Conservation (phyloP, 108 stramenopile species). For the Conticribra weissflogii region DNA sequence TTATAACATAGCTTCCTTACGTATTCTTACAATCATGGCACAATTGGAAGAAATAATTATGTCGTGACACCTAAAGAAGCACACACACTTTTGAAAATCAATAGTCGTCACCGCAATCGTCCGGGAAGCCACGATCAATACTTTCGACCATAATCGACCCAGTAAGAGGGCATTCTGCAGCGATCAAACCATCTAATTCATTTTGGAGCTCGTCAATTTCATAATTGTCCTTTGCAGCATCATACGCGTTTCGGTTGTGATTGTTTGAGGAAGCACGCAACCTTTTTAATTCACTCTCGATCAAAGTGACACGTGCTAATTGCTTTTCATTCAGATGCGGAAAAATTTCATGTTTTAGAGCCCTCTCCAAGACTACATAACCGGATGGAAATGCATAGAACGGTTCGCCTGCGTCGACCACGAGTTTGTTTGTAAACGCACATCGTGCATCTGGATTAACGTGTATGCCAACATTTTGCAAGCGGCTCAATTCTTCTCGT, state of each 20-base stretch:
- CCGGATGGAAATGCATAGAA: conserved; percentile 92
- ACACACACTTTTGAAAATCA: background rate
- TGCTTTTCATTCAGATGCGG: conserved; percentile 78
- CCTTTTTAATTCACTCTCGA: conserved; percentile 58
- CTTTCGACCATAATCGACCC: conserved; percentile 82
- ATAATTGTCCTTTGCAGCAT: conserved; percentile 33
- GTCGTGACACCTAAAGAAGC: background rate
- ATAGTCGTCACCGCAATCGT: conserved; percentile 28
- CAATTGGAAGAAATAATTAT: no score
- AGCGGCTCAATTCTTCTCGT: conserved; percentile 69
- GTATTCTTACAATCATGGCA: no score
- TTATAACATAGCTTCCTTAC: no score
- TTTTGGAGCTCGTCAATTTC: conserved; percentile 55
- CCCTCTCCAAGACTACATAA: conserved; percentile 73
- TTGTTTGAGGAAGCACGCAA: conserved; percentile 29
- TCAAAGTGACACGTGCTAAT: conserved; percentile 50
- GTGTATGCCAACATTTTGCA: conserved; percentile 60
- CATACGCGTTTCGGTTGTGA: conserved; percentile 10
- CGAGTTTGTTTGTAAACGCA: conserved; percentile 75
- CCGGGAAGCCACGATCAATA: conserved; percentile 65
- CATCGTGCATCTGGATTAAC: conserved; percentile 75
- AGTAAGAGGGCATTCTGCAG: conserved; percentile 88
- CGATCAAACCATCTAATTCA: conserved; percentile 87
- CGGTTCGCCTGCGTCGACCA: conserved; percentile 67
- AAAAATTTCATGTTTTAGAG: conserved; percentile 70